Evolutionary conservation across 306 rosid species (phyloP).

Genomic region (Acacia acuminata): DNA sequence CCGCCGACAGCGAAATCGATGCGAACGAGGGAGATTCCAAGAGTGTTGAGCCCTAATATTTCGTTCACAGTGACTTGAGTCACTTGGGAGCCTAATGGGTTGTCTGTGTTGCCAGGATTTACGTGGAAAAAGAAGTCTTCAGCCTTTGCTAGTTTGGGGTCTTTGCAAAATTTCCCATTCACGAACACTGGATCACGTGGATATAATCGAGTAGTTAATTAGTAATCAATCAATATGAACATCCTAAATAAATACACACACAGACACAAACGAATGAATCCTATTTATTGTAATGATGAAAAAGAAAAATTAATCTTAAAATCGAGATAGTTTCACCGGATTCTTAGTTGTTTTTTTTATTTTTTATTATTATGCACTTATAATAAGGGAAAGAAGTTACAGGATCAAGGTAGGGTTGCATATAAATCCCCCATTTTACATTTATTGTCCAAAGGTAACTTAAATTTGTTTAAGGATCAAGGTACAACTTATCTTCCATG

Average conservation of each 20-base stretch:
- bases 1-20: slow-evolving; percentile 34
- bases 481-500: too few species aligned
- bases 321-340: too few species aligned
- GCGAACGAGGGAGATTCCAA: slow-evolving; percentile 40
- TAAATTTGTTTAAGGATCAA: too few species aligned
- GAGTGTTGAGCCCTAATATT: slow-evolving; percentile 39
- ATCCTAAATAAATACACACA: too few species aligned
- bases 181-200: neutral
- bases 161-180: neutral
- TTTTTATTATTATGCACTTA: too few species aligned
- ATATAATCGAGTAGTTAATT: neutral
- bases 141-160: neutral
- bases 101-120: slow-evolving; percentile 26
- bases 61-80: slow-evolving; percentile 22
- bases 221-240: neutral
- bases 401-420: neutral
- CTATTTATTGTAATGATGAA: neutral
- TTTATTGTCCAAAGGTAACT: too few species aligned
- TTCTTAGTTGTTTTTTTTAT: too few species aligned
- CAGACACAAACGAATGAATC: neutral
- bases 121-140: slow-evolving; percentile 33
- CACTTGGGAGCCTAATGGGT: slow-evolving; percentile 29
- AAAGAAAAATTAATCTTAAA: neutral
- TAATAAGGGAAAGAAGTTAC: too few species aligned
- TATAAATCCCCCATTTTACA: neutral